These are phyloP conservation scores for Zygoascus tannicola DNA, from an alignment of 805 yeast genomes.

Conservation along the genomic window DNA sequence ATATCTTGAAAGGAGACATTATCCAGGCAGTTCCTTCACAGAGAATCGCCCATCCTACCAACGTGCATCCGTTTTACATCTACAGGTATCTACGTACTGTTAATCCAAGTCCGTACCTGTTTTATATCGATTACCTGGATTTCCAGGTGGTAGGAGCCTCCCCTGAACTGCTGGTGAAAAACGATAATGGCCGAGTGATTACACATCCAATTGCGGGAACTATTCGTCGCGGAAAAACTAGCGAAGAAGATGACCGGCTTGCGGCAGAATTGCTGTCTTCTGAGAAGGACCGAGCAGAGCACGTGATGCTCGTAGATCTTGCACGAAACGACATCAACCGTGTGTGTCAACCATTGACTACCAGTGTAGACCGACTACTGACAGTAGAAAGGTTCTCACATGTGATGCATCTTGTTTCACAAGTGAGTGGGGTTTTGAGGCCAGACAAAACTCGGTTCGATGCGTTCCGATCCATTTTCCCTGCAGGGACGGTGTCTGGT, in stretches of 20 bases:
- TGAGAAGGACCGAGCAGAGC: constrained; percentile 92
- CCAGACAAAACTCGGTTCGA: constrained; percentile 82
- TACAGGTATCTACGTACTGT: constrained; percentile 91
- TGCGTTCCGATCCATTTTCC: constrained; percentile 95
- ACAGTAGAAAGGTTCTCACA: constrained; percentile 92
- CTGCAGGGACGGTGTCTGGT: constrained; percentile 98
- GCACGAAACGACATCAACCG: constrained; percentile 95
- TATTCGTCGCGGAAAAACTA: constrained; percentile 77
- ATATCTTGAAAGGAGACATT: constrained; percentile 84
- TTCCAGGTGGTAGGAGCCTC: constrained; percentile 97
- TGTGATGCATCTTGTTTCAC: constrained; percentile 93
- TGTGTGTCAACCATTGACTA: constrained; percentile 79
- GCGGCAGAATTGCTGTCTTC: constrained; percentile 68
- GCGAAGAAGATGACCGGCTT: constrained; percentile 81
- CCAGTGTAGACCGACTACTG: constrained; percentile 78
- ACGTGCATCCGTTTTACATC: constrained; percentile 91
- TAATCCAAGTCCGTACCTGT: constrained; percentile 95
- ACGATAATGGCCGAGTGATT: constrained; percentile 68
- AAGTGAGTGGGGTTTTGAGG: constrained; percentile 86
- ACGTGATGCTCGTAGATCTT: constrained; percentile 95
- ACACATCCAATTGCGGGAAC: constrained; percentile 99
- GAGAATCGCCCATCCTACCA: constrained; percentile 90
- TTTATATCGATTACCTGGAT: constrained; percentile 83
- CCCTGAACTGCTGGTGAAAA: constrained; percentile 84
- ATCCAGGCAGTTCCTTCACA: constrained; percentile 98